These are phyloP conservation scores for Macaranga tanarius DNA, from an alignment of 441 rosid species.

Conservation along the genomic window DNA sequence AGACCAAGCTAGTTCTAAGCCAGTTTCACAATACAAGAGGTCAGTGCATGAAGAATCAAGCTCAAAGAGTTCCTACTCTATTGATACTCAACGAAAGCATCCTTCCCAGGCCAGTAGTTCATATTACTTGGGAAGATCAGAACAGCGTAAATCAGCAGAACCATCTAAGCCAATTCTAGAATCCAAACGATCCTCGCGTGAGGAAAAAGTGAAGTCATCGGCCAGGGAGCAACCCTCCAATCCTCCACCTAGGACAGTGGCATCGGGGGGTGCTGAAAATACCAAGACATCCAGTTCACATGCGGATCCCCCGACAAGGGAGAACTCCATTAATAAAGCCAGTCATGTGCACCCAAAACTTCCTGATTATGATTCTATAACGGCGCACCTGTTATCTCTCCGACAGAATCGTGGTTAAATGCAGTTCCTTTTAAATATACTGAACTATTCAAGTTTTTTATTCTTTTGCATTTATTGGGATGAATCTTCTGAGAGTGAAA, in stretches of 20 bases:
- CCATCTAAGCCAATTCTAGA: slow-evolving; percentile 34
- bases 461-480: slow-evolving; percentile 12
- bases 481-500: not conserved
- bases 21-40: slow-evolving; percentile 27
- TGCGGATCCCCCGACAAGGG: slow-evolving; percentile 31
- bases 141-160: slow-evolving; percentile 28
- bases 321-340: slow-evolving; percentile 40
- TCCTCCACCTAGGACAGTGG: slow-evolving; percentile 21
- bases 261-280: slow-evolving; percentile 29
- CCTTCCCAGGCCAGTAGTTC: slow-evolving; percentile 23
- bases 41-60: slow-evolving; percentile 17
- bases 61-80: slow-evolving; percentile 27
- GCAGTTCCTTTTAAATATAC: not conserved
- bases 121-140: slow-evolving; percentile 26
- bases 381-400: slow-evolving; percentile 55
- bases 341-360: slow-evolving; percentile 96
- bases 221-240: slow-evolving; percentile 29
- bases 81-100: slow-evolving; percentile 21
- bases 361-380: slow-evolving; percentile 67
- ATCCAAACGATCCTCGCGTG: slow-evolving; percentile 26
- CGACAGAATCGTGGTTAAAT: slow-evolving; percentile 47
- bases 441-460: not conserved
- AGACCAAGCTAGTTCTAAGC: slow-evolving; percentile 36
- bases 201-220: slow-evolving; percentile 27
- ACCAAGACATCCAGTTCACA: slow-evolving; percentile 28